phyloP scores from a whole-genome alignment of 768 basidiomycete species.

The Mycena capillaripes region DNA sequence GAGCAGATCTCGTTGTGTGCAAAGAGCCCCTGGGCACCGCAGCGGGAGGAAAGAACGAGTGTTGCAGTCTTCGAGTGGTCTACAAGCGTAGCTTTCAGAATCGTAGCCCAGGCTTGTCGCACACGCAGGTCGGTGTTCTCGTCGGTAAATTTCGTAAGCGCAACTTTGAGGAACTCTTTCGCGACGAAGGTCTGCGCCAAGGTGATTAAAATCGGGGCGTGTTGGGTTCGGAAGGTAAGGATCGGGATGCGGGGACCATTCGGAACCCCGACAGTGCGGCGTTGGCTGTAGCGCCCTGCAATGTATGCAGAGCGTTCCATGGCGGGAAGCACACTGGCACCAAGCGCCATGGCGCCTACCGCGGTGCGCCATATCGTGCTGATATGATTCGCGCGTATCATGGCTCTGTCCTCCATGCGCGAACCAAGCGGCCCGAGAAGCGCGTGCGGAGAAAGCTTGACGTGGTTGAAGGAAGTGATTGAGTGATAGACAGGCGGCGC shows the following conservation, averaged over 20 bases:
- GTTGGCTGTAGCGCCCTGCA: conserved; percentile 19
- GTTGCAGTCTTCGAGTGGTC: conserved; percentile 1
- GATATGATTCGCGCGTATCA: not conserved
- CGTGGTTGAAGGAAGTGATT: conserved; percentile 11
- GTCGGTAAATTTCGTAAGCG: not conserved
- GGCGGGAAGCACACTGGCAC: not conserved
- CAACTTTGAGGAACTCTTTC: conserved; percentile 1
- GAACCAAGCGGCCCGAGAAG: conserved; percentile 1
- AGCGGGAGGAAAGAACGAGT: not conserved
- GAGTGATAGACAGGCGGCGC: conserved; percentile 14
- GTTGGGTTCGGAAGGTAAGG: conserved; percentile 10
- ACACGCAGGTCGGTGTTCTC: not conserved
- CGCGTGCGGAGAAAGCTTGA: not conserved
- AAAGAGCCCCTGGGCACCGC: conserved; percentile 15
- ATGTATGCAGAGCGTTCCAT: not conserved
- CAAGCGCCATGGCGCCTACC: not conserved
- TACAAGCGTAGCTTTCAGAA: conserved; percentile 1
- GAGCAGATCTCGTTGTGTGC: conserved; percentile 10
- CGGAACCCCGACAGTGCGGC: conserved; percentile 6
- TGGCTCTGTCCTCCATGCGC: not conserved
- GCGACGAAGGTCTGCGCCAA: conserved; percentile 9
- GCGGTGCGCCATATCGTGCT: conserved; percentile 15
- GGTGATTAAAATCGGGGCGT: conserved; percentile 13
- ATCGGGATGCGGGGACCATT: not conserved
- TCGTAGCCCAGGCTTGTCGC: not conserved